Percentiles rank a stretch among this genome's conserved stretches.
These are phyloP conservation scores for Cyclostephanos tholiformis DNA, from an alignment of 108 stramenopile genomes.

Conservation along the genomic window DNA sequence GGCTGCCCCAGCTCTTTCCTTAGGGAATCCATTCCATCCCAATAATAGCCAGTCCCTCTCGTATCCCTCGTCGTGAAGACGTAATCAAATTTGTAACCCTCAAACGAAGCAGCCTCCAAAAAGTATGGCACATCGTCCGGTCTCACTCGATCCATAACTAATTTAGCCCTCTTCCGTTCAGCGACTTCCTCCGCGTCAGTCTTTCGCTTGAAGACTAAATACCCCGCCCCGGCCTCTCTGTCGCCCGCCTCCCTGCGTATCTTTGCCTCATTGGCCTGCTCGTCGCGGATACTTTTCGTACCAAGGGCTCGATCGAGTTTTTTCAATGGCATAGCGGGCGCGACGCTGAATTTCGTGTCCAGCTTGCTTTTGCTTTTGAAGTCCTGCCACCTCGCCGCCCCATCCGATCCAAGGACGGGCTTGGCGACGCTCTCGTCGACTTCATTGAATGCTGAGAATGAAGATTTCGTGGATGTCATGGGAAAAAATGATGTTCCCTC, in stretches of 20 bases:
- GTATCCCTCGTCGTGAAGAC: conserved; percentile 76
- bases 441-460: conserved; percentile 72
- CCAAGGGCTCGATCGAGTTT: conserved; percentile 70
- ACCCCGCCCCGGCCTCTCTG: conserved; percentile 54
- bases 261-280: conserved; percentile 63
- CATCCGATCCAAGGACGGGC: conserved; percentile 80
- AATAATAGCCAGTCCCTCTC: conserved; percentile 84
- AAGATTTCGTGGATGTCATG: conserved; percentile 22
- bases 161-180: conserved; percentile 55
- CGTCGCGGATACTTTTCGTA: conserved; percentile 68
- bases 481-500: background rate
- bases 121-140: conserved; percentile 75
- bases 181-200: conserved; percentile 51
- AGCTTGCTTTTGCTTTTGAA: conserved; percentile 46
- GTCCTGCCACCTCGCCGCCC: conserved; percentile 75
- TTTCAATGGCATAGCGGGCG: conserved; percentile 78
- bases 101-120: conserved; percentile 60
- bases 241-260: conserved; percentile 68
- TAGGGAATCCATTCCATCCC: conserved; percentile 84
- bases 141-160: conserved; percentile 59
- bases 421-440: conserved; percentile 83
- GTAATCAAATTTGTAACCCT: conserved; percentile 81
- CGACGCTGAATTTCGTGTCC: conserved; percentile 34
- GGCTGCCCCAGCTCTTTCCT: conserved; percentile 52
- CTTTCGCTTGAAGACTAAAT: conserved; percentile 69